phyloP scores from a whole-genome alignment of 306 rosid genomes.

The Sechiopsis laciniata region DNA sequence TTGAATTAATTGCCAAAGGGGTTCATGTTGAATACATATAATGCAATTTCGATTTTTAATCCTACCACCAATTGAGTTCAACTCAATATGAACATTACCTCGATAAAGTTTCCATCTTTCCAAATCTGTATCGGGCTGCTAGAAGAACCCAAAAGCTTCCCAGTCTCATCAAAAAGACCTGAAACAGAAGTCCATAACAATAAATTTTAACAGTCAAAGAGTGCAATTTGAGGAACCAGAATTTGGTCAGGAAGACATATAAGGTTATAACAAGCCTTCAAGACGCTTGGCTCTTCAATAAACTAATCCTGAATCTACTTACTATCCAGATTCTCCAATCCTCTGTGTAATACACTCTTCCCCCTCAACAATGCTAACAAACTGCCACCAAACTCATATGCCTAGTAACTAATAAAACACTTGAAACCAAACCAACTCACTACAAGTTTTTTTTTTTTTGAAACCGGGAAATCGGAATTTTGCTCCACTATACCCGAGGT shows the following conservation, averaged over 20 bases:
- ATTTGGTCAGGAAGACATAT: background rate
- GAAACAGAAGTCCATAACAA: constrained; percentile 21
- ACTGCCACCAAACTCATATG: background rate
- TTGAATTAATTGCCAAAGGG: background rate
- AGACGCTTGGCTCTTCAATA: background rate
- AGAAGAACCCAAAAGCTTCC: constrained; percentile 87
- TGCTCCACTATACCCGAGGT: too few species aligned
- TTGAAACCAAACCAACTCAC: background rate
- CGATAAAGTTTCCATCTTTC: constrained; percentile 67
- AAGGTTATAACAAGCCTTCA: background rate
- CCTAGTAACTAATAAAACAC: background rate
- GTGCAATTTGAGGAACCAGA: background rate
- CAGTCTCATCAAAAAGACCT: constrained; percentile 77
- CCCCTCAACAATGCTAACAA: background rate
- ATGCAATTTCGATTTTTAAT: constrained; percentile 1
- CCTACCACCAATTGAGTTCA: constrained; percentile 13
- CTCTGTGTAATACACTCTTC: background rate
- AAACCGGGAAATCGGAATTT: too few species aligned
- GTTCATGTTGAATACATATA: constrained; percentile 13
- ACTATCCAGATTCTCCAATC: background rate
- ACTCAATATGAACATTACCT: constrained; percentile 42
- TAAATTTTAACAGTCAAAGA: background rate
- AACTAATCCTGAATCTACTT: too few species aligned
- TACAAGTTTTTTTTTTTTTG: too few species aligned
- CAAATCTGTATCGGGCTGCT: constrained; percentile 94